Conservation (phyloP, 306 rosid species). For the Cicer judaicum region DNA sequence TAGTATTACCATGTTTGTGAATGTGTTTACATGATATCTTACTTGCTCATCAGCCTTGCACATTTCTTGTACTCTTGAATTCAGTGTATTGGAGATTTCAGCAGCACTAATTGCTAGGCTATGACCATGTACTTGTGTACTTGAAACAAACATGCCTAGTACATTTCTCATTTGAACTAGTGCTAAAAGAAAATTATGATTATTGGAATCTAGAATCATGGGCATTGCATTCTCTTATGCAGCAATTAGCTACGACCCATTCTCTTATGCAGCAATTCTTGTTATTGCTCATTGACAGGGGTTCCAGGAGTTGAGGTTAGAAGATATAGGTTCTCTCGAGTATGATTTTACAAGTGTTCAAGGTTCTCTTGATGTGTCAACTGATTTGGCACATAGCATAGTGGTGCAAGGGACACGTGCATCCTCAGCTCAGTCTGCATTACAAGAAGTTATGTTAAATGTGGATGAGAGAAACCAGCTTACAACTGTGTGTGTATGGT, state of each 20-base stretch:
- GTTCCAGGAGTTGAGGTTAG: conserved; percentile 55
- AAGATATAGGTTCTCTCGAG: conserved; percentile 56
- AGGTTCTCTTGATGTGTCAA: conserved; percentile 58
- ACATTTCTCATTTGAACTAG: background rate
- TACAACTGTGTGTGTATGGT: conserved; percentile 71
- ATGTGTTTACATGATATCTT: conserved; percentile 22
- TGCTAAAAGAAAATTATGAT: conserved; percentile 26
- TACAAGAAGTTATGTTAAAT: conserved; percentile 58
- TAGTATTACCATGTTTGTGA: background rate
- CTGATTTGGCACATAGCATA: conserved; percentile 46
- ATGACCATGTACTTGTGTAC: conserved; percentile 8
- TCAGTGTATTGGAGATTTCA: background rate
- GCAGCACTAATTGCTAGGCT: conserved; percentile 4
- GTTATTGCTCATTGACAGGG: conserved; percentile 51
- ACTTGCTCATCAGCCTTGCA: conserved; percentile 20
- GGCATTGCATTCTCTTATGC: background rate
- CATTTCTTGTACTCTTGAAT: conserved; percentile 26
- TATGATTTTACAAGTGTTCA: conserved; percentile 49
- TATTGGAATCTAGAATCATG: conserved; percentile 29
- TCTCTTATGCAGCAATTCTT: conserved; percentile 31
- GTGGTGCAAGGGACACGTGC: conserved; percentile 51
- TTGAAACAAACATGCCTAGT: conserved; percentile 14
- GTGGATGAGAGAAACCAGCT: conserved; percentile 53
- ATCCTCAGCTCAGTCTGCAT: conserved; percentile 58
- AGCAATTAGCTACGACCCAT: background rate